Evolutionary conservation across 352 stramenopile species (phyloP).

Genomic region (Pythium brachiatum): DNA sequence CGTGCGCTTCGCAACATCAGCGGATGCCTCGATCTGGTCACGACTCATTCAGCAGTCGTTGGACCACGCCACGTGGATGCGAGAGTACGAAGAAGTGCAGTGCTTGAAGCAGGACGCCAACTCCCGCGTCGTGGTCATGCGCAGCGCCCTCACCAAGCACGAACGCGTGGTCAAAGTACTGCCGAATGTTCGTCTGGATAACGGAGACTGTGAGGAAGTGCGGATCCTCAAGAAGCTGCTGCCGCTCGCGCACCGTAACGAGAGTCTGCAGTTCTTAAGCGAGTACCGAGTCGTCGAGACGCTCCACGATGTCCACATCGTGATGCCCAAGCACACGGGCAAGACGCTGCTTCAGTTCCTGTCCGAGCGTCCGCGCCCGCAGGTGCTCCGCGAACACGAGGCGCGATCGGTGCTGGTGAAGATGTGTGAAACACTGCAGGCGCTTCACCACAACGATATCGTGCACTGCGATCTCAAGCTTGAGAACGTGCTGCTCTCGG

Average conservation of each 20-base stretch:
- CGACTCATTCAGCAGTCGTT: conserved; percentile 38
- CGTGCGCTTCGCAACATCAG: conserved; percentile 48
- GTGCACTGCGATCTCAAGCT: conserved; percentile 98
- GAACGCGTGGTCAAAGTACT: conserved; percentile 53
- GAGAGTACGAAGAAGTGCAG: conserved; percentile 25
- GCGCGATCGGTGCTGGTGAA: conserved; percentile 38
- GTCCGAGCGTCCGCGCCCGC: conserved; percentile 14
- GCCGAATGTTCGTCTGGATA: conserved; percentile 14
- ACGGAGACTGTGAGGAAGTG: conserved; percentile 36
- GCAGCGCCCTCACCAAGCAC: conserved; percentile 14
- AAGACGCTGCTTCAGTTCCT: conserved; percentile 46
- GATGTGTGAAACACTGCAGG: conserved; percentile 83
- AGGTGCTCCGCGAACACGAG: conserved; percentile 30
- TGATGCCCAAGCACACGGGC: conserved; percentile 56
- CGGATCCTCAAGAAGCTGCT: conserved; percentile 39
- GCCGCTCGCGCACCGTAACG: conserved; percentile 7
- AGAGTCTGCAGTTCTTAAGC: conserved; percentile 27
- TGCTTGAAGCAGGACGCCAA: conserved; percentile 16
- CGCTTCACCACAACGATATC: conserved; percentile 89
- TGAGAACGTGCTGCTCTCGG: conserved; percentile 90
- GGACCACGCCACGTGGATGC: conserved; percentile 36
- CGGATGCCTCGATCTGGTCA: conserved; percentile 52
- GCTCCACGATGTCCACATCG: conserved; percentile 34
- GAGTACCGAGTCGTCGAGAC: conserved; percentile 60
- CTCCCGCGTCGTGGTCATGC: conserved; percentile 22